phyloP scores from a whole-genome alignment of 768 basidiomycete genomes.

The Chalciporus piperatus region DNA sequence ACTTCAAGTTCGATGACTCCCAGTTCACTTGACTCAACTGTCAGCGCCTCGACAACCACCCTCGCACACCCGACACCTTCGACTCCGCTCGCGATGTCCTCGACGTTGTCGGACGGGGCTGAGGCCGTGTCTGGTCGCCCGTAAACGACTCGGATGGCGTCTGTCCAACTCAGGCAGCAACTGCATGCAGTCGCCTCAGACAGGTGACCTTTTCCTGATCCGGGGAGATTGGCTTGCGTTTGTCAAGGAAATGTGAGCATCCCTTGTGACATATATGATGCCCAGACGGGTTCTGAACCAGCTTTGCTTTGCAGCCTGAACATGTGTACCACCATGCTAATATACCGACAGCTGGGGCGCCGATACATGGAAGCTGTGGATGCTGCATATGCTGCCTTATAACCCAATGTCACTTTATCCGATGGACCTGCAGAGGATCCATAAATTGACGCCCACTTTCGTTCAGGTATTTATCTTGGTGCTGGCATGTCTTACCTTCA shows the following conservation, averaged over 20 bases:
- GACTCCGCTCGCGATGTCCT: too few relatives aligned
- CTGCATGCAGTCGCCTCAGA: too few relatives aligned
- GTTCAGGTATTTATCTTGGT: conserved; percentile 89
- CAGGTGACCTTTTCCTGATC: too few relatives aligned
- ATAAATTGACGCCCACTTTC: conserved; percentile 80
- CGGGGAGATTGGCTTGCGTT: conserved; percentile 92
- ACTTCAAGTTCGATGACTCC: too few relatives aligned
- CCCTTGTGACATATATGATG: conserved; percentile 1
- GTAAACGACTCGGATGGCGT: too few relatives aligned
- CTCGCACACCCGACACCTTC: too few relatives aligned
- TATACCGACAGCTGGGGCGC: conserved; percentile 79
- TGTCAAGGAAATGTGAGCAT: conserved; percentile 83
- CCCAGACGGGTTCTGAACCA: background rate
- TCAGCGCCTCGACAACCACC: too few relatives aligned
- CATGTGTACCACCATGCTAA: conserved; percentile 81
- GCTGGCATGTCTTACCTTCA: conserved; percentile 82
- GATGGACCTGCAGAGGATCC: conserved; percentile 47
- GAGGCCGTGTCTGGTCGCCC: too few relatives aligned
- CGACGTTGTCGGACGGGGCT: too few relatives aligned
- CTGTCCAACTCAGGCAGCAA: too few relatives aligned
- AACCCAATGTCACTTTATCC: conserved; percentile 27
- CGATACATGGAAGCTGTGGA: conserved; percentile 76
- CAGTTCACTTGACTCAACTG: too few relatives aligned
- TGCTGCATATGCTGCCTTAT: conserved; percentile 36
- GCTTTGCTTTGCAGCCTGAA: conserved; percentile 57